Evolutionary conservation across 371 early-diverging fungal genomes (phyloP).

Genomic region (Mortierella sp.): DNA sequence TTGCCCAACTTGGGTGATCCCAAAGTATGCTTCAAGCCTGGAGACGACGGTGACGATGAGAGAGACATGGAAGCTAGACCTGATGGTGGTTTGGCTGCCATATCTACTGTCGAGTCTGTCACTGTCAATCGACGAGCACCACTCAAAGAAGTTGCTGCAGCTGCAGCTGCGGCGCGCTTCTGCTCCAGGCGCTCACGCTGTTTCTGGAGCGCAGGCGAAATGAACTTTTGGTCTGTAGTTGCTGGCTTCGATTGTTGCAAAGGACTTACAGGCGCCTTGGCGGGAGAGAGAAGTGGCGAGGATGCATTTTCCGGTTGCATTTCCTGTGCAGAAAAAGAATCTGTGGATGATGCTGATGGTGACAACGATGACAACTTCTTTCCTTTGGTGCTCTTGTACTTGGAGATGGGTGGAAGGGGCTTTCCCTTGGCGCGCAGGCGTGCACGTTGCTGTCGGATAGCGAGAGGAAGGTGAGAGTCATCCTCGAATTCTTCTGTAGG

Average conservation of each 20-base stretch:
- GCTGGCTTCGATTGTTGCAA: background rate
- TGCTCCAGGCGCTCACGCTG: conserved; percentile 46
- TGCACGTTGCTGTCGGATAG: conserved; percentile 50
- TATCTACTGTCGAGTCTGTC: conserved; percentile 2
- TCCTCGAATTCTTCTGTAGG: conserved; percentile 25
- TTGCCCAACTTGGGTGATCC: conserved; percentile 14
- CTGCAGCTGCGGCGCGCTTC: conserved; percentile 27
- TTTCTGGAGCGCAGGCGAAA: conserved; percentile 41
- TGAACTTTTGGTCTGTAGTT: conserved; percentile 16
- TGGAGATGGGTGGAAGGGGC: conserved; percentile 45
- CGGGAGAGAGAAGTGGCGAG: background rate
- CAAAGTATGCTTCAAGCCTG: conserved; percentile 13
- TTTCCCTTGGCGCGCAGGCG: conserved; percentile 45
- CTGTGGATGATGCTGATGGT: background rate
- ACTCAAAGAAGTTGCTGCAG: conserved; percentile 12
- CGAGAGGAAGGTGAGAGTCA: conserved; percentile 44
- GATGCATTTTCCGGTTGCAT: too few relatives aligned
- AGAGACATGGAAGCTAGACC: conserved; percentile 6
- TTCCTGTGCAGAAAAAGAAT: too few relatives aligned
- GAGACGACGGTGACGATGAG: conserved; percentile 5
- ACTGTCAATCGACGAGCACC: conserved; percentile 20
- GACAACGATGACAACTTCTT: background rate
- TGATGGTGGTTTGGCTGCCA: conserved; percentile 12
- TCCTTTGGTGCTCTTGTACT: conserved; percentile 37
- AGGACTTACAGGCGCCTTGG: background rate